A percentile compares a stretch with the other conserved stretches of the same genome.
phyloP scores from a whole-genome alignment of 768 basidiomycete species.

The Sarcodon sp. region DNA sequence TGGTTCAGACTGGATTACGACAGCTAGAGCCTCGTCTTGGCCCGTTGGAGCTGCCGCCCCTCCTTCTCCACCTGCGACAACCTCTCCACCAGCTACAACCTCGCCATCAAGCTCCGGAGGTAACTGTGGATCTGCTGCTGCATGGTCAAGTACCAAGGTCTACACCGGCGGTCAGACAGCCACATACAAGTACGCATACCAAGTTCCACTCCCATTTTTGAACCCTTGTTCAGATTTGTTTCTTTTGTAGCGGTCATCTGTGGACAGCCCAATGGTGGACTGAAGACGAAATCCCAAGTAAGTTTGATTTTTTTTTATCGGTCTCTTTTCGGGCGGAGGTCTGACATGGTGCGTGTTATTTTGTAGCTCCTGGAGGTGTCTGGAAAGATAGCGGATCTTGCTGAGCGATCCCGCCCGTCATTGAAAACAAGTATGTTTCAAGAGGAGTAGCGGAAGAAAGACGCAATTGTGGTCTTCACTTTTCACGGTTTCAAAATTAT shows the following conservation, averaged over 20 bases:
- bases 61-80: conserved; percentile 5
- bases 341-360: too few species aligned
- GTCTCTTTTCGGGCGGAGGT: too few species aligned
- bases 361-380: too few species aligned
- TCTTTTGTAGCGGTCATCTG: conserved; percentile 18
- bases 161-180: conserved; percentile 43
- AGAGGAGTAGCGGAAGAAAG: too few species aligned
- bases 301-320: too few species aligned
- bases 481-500: too few species aligned
- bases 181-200: conserved; percentile 31
- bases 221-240: conserved; percentile 1
- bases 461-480: too few species aligned
- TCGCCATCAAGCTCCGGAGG: conserved; percentile 12
- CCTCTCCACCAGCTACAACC: conserved; percentile 8
- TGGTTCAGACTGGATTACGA: conserved; percentile 23
- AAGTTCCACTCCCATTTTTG: not conserved
- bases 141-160: conserved; percentile 33
- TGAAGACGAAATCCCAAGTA: conserved; percentile 32
- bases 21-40: conserved; percentile 22
- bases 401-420: too few species aligned
- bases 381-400: too few species aligned
- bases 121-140: conserved; percentile 32
- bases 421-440: too few species aligned
- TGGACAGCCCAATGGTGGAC: conserved; percentile 56
- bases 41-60: conserved; percentile 12